Evolutionary conservation across 2,329 filamentous ascomycete species (phyloP), one percentile per base, ranked within the genome.

Genomic region (Phaeosphaeria sp.): DNA sequence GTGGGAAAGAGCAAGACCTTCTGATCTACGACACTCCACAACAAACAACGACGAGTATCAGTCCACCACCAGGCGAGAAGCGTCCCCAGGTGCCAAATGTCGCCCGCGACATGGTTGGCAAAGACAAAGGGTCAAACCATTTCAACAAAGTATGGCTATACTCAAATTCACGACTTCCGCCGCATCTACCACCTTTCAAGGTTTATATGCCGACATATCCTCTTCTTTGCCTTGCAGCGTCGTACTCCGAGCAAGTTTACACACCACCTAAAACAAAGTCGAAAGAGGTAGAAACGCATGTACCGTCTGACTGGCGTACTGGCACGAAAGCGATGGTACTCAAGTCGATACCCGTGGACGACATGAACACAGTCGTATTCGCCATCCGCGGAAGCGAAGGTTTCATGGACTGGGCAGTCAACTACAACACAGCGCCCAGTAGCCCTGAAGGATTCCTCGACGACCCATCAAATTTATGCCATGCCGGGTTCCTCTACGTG

Each of bases 261-360:
- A 83, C 85, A 9, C 63, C 43, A 83, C 71, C 67, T 18, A 57
- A 59, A 15, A 88, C 91, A 0, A 78, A 79, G 1, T 80, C 82
- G 1, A 80, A 82, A 21, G 90, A 93, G 74, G 82, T 83, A 13
- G 87, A 91, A 65, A 83, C 88, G 2, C 90, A 91, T 64, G 83
- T 95, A 36, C 83, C 88, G 36, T 87, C 90, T 3, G 87, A 93
- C 74, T 91, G 88, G 84, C 83, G 83, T 20, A 83, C 85, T 3
- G 91, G 91, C n/a, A 90, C 91, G 1, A 94, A 93, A 73, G 90
- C 92, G 22, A 94, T 94, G 89, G 87, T 91, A 17, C 88, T 96
- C 72, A 94, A 93, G 71, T 92, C 89, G 0, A 84, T 93, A 0
- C 87, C 91, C 1, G 87, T 93, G 72, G 91, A 95, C 69, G 83